These are phyloP conservation scores for Pestalotiopsis sp. DNA, from an alignment of 2,329 filamentous ascomycete genomes.

Conservation along the genomic window DNA sequence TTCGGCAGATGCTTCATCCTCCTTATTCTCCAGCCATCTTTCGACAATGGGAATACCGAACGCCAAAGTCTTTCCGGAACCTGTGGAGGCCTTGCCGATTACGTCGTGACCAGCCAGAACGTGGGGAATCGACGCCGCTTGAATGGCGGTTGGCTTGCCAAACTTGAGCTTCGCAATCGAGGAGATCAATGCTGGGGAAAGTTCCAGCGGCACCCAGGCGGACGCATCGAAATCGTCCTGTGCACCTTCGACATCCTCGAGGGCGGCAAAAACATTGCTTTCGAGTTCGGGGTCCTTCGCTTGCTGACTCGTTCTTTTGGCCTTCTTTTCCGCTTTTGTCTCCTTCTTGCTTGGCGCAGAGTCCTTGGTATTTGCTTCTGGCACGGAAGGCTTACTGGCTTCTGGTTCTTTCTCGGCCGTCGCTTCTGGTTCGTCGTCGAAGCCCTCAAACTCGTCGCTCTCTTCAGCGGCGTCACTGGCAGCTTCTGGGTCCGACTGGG, in stretches of 20 bases:
- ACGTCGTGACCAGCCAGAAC: constrained; percentile 86
- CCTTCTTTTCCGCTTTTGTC: constrained; percentile 24
- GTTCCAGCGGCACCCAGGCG: constrained; percentile 73
- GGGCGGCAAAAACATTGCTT: constrained; percentile 55
- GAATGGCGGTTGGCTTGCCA: constrained; percentile 78
- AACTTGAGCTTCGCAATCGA: constrained; percentile 82
- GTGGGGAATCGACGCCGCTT: constrained; percentile 77
- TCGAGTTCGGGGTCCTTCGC: constrained; percentile 43
- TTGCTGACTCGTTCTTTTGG: constrained; percentile 35
- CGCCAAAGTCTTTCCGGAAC: constrained; percentile 94
- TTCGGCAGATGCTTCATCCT: constrained; percentile 35
- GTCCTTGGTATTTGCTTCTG: constrained; percentile 27
- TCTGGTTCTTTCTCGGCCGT: constrained; percentile 27
- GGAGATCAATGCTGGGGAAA: constrained; percentile 73
- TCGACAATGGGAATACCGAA: constrained; percentile 95
- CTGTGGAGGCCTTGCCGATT: constrained; percentile 93
- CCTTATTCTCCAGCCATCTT: constrained; percentile 63
- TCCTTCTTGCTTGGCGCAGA: constrained; percentile 33
- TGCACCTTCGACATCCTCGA: constrained; percentile 55
- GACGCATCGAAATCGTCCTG: constrained; percentile 72
- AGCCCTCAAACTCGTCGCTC: constrained; percentile 68
- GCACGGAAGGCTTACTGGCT: constrained; percentile 22
- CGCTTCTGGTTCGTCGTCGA: constrained; percentile 52
- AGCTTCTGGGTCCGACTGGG: constrained; percentile 20
- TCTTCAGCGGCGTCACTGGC: constrained; percentile 49